Conservation (phyloP, 306 rosid genomes). For the Acacia melanoxylon region DNA sequence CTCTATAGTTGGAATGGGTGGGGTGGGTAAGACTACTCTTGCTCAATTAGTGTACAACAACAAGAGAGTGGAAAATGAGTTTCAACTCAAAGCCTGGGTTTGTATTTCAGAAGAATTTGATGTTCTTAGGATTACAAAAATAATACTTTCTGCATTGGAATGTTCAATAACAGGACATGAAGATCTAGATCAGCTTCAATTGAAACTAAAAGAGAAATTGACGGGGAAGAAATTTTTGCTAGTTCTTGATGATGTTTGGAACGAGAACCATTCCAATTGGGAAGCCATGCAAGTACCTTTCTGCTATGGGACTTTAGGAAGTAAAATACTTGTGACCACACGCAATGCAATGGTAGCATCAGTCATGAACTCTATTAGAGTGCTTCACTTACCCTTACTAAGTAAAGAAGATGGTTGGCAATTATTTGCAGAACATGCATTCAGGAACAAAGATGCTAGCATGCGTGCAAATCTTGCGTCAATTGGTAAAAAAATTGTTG, state of each 20-base stretch:
- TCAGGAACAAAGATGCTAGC: not conserved
- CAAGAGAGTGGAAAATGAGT: constrained; percentile 1
- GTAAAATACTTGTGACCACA: not conserved
- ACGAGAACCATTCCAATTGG: constrained; percentile 14
- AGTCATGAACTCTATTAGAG: not conserved
- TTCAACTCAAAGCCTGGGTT: constrained; percentile 38
- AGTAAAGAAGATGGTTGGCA: not conserved
- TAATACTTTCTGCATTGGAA: constrained; percentile 25
- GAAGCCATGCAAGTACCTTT: constrained; percentile 14
- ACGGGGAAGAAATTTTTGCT: constrained; percentile 10
- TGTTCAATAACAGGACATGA: not conserved
- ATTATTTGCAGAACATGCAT: not conserved
- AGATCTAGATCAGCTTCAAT: constrained; percentile 6
- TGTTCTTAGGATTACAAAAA: constrained; percentile 13
- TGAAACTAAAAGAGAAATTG: not conserved
- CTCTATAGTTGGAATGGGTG: constrained; percentile 34
- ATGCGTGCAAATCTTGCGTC: not conserved
- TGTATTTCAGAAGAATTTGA: constrained; percentile 13
- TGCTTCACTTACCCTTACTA: not conserved
- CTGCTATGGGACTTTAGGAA: constrained; percentile 4
- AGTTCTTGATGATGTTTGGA: constrained; percentile 41
- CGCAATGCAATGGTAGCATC: not conserved
- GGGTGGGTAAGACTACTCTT: constrained; percentile 47
- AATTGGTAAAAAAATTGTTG: not conserved
- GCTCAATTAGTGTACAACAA: constrained; percentile 31